Evolutionary conservation across 2,329 filamentous ascomycete genomes (phyloP).

Genomic region (Sporothrix curviconia): DNA sequence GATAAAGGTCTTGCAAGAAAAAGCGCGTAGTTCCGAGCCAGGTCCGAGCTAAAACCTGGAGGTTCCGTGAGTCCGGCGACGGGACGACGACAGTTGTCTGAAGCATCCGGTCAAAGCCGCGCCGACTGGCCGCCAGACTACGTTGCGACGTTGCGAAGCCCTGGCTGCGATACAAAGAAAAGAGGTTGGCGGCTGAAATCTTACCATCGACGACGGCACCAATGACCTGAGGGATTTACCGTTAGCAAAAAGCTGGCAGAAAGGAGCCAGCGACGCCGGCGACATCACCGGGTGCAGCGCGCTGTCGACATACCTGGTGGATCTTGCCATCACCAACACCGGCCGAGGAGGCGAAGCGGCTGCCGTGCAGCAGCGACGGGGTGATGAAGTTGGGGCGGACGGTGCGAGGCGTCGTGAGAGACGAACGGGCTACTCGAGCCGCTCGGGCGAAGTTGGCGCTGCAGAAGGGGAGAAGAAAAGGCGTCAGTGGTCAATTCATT

Average conservation of each 20-base stretch:
- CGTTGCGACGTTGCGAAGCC: not conserved
- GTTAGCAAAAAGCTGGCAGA: conserved; percentile 3
- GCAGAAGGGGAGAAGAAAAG: conserved; percentile 25
- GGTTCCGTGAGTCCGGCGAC: not conserved
- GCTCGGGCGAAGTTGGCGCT: conserved; percentile 55
- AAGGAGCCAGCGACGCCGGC: not conserved
- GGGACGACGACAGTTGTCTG: not conserved
- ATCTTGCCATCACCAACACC: conserved; percentile 60
- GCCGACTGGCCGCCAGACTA: not conserved
- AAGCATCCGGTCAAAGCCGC: not conserved
- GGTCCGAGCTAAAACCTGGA: too few species aligned
- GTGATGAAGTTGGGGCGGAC: conserved; percentile 38
- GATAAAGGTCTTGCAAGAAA: not conserved
- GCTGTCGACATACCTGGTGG: conserved; percentile 50
- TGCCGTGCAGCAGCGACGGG: conserved; percentile 30
- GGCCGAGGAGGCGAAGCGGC: conserved; percentile 53
- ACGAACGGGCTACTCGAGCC: conserved; percentile 54
- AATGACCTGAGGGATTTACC: conserved; percentile 66
- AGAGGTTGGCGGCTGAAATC: conserved; percentile 30
- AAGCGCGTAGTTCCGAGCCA: too few species aligned
- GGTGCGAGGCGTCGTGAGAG: conserved; percentile 49
- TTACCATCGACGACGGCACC: conserved; percentile 98
- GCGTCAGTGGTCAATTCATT: conserved; percentile 34
- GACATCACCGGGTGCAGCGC: not conserved
- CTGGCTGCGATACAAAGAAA: not conserved